Evolutionary conservation across 2,329 filamentous ascomycete genomes (phyloP).

Genomic region (Dothistroma septosporum): DNA sequence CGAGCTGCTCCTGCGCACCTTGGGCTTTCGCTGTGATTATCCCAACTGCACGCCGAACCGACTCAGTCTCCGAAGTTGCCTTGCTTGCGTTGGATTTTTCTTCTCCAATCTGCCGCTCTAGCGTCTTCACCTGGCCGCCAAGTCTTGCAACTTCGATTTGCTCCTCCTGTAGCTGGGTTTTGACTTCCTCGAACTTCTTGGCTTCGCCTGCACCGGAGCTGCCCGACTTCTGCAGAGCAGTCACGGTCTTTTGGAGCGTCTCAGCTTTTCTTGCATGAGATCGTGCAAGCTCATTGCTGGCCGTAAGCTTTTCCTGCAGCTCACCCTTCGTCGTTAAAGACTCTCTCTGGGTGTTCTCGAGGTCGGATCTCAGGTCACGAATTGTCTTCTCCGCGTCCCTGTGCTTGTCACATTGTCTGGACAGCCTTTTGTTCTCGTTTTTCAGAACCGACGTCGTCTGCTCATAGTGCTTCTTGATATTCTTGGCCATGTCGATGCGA

Average conservation of each 20-base stretch:
- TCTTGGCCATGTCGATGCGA: not conserved
- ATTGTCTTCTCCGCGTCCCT: not conserved
- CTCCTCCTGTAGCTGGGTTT: not conserved
- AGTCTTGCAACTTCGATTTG: constrained; percentile 1
- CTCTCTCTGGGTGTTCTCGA: not conserved
- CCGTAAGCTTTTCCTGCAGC: not conserved
- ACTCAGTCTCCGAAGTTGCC: not conserved
- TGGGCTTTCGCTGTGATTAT: not conserved
- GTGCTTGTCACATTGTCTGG: not conserved
- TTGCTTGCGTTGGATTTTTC: not conserved
- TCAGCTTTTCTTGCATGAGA: not conserved
- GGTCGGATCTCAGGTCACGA: not conserved
- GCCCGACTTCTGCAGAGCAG: not conserved
- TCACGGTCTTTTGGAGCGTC: not conserved
- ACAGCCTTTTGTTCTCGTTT: not conserved
- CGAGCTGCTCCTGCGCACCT: not conserved
- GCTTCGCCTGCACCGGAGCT: not conserved
- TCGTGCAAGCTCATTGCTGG: not conserved
- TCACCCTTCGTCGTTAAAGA: not conserved
- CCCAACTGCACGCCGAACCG: not conserved
- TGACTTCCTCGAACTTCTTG: not conserved
- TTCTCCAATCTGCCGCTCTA: constrained; percentile 6
- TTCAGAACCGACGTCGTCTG: not conserved
- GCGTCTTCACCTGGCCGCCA: not conserved
- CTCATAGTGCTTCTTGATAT: not conserved